A percentile compares a stretch with the other conserved stretches of the same genome.
Evolutionary conservation across 805 yeast genomes (phyloP).

Genomic region (Sungouiella thailandica): DNA sequence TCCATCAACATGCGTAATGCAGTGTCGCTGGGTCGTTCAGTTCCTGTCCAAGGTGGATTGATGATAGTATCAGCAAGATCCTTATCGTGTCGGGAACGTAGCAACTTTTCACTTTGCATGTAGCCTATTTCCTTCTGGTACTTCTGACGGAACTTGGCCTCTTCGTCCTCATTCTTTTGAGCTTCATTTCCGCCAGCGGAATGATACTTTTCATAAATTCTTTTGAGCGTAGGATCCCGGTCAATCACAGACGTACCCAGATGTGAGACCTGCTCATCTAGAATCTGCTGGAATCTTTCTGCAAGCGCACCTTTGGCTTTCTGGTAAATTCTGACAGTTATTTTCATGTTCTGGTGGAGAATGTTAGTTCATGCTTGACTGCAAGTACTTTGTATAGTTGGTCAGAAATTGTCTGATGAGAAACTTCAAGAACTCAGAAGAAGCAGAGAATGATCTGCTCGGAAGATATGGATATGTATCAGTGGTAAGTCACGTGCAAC

Average conservation of each 20-base stretch:
- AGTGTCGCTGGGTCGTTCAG: slow-evolving; percentile 8
- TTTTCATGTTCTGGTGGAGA: slow-evolving; percentile 6
- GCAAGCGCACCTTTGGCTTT: slow-evolving; percentile 19
- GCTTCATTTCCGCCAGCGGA: background rate
- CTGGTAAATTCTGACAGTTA: slow-evolving; percentile 1
- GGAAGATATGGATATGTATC: no score
- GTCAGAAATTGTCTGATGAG: no score
- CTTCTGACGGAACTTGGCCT: slow-evolving; percentile 4
- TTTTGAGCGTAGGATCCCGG: slow-evolving; percentile 15
- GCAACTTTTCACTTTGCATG: slow-evolving; percentile 24
- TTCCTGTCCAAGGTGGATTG: slow-evolving; percentile 11
- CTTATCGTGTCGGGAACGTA: slow-evolving; percentile 4
- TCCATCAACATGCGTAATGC: slow-evolving; percentile 13
- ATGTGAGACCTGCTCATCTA: slow-evolving; percentile 22
- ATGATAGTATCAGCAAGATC: slow-evolving; percentile 3
- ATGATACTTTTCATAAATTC: slow-evolving; percentile 13
- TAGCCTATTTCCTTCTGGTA: slow-evolving; percentile 18
- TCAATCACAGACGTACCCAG: slow-evolving; percentile 13
- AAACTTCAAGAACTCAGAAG: no score
- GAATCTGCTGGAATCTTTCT: slow-evolving; percentile 29
- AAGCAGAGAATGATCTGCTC: no score
- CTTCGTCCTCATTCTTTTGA: no score
- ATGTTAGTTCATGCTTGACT: background rate
- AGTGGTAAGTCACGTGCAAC: no score
- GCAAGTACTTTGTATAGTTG: no score